Evolutionary conservation across 768 basidiomycete genomes (phyloP), one percentile per base, ranked within the genome.

Genomic region (Ephemerocybe angulata): DNA sequence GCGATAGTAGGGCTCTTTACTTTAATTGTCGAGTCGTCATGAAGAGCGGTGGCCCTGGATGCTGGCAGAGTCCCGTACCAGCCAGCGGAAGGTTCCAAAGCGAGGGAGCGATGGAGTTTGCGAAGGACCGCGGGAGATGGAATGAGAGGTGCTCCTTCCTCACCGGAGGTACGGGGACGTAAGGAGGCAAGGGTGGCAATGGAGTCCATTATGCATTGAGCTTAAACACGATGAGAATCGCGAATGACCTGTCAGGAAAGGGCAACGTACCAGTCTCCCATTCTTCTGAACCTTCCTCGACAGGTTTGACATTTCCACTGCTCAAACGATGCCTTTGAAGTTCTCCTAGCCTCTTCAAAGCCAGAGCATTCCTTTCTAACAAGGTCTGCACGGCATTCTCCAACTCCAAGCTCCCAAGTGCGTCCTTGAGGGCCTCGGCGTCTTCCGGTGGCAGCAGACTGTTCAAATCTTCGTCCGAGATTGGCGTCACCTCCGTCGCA

Each of bases 41-140:
- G 82, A 15, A 91, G 77, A 4, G 89, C 87, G 0, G 79, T 77
- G 10, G 79, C 56, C 24, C 78, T 76, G 44, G 77, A 72, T 12
- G 81, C 63, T 11, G 86, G 82, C 3, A 92, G 77, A 2, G 84
- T 91, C 31, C 90, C 90, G 60, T 83, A 73, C 89, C 89, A 93
- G 21, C 88, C 86, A 54, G 74, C 72, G 2, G 81, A 73, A 15
- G 85, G 76, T 8, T 77, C 75, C 24, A 80, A 64, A 1, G 85
- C 87, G 2, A 93, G 73, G 1, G 87, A 87, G 21, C 77, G 82
- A 61, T 90, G 86, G 2, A 93, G 76, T 62, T 80, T 84, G 59
- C 80, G 86, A n/a, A 93, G 78, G 53, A 83, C 69, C 25, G 82
- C 70, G 7, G 85, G 68, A 0, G 88, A 77, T 3, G 90, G 91